These are phyloP conservation scores for Xenoacremonium recifei DNA, from an alignment of 2,329 filamentous ascomycete genomes.

Conservation along the genomic window DNA sequence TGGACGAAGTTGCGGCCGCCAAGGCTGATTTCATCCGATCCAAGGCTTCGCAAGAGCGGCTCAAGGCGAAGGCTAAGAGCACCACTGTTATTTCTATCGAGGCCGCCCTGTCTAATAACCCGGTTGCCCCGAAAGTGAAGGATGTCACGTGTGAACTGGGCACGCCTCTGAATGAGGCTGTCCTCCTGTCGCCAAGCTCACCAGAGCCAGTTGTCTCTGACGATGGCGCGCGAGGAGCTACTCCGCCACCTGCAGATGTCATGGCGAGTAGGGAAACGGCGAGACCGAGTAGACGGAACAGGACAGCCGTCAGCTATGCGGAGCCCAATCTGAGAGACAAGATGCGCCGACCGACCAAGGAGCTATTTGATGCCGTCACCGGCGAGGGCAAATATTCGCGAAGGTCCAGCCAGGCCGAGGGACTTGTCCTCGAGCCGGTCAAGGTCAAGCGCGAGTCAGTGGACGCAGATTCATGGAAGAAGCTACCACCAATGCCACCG, in stretches of 20 bases:
- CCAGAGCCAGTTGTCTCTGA: conserved; percentile 42
- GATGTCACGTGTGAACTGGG: conserved; percentile 18
- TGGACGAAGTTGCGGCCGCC: conserved; percentile 37
- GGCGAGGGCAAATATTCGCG: conserved; percentile 57
- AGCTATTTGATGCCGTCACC: conserved; percentile 70
- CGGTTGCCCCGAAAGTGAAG: conserved; percentile 12
- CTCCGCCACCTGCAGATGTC: conserved; percentile 59
- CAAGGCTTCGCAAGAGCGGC: conserved; percentile 24
- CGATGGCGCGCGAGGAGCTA: conserved; percentile 44
- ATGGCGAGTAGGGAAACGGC: conserved; percentile 55
- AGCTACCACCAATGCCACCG: conserved; percentile 18
- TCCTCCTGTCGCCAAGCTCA: conserved; percentile 46
- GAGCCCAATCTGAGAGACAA: conserved; percentile 80
- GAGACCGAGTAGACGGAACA: conserved; percentile 65
- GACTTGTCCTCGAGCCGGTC: conserved; percentile 20
- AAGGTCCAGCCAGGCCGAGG: conserved; percentile 37
- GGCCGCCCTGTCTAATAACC: conserved; percentile 12
- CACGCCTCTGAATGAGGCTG: conserved; percentile 36
- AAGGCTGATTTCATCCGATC: conserved; percentile 37
- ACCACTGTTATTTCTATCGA: conserved; percentile 19
- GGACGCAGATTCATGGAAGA: conserved; percentile 30
- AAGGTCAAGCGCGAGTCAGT: conserved; percentile 34
- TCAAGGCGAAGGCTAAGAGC: conserved; percentile 29
- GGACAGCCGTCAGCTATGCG: conserved; percentile 73
- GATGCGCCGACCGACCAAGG: conserved; percentile 78